Conservation (phyloP, 23 red algal species). For the Gracilaria domingensis region DNA sequence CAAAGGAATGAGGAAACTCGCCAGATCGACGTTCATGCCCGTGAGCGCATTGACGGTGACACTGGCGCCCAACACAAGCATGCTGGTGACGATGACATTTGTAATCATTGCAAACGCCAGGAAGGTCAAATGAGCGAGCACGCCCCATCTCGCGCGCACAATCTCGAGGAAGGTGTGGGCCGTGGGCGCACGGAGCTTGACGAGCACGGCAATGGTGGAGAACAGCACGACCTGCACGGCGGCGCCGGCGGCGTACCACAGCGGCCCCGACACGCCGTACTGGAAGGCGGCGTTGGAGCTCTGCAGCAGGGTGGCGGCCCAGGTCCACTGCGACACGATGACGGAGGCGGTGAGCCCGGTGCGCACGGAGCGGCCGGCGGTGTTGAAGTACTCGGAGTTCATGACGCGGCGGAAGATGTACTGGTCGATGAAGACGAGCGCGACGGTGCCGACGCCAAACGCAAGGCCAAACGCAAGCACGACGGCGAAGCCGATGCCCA, state of each 20-base stretch:
- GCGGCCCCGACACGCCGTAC: conserved; percentile 76
- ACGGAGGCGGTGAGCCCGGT: conserved; percentile 83
- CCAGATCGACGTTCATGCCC: conserved; percentile 80
- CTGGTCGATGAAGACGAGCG: conserved; percentile 74
- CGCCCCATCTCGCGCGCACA: conserved; percentile 79
- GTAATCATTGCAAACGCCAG: conserved; percentile 67
- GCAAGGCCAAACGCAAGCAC: conserved; percentile 78
- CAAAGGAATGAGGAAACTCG: conserved; percentile 79
- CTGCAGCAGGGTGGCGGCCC: conserved; percentile 88
- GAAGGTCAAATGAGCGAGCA: conserved; percentile 70
- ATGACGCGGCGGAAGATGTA: conserved; percentile 71
- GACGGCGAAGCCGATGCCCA: conserved; percentile 64
- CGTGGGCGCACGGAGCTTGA: conserved; percentile 82
- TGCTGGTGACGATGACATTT: conserved; percentile 72
- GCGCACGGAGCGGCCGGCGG: conserved; percentile 75
- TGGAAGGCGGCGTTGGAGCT: conserved; percentile 80
- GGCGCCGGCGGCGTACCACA: conserved; percentile 89
- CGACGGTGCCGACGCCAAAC: conserved; percentile 76
- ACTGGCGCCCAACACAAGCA: conserved; percentile 73
- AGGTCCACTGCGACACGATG: conserved; percentile 90
- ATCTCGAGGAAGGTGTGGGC: conserved; percentile 89
- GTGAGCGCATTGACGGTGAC: conserved; percentile 73
- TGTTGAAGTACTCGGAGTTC: conserved; percentile 92
- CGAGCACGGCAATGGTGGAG: conserved; percentile 74
- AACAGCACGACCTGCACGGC: conserved; percentile 84